These are phyloP conservation scores for Stagonosporopsis vannaccii DNA, from an alignment of 2,329 filamentous ascomycete species.

Conservation along the genomic window DNA sequence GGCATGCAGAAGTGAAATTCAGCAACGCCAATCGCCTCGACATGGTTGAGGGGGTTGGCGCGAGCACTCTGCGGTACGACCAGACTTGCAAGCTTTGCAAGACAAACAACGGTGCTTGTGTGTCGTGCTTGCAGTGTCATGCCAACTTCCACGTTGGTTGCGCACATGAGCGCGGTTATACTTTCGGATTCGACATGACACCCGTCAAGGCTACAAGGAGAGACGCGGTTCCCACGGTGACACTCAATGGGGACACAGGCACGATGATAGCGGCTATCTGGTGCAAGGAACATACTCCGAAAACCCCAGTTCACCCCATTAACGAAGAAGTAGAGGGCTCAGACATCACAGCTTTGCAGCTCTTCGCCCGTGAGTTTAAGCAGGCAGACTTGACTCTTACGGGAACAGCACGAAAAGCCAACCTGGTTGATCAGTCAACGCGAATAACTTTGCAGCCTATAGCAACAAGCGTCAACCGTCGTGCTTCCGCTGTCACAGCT, in stretches of 20 bases:
- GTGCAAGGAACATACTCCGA: conserved; percentile 85
- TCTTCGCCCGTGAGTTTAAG: conserved; percentile 90
- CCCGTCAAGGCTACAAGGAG: conserved; percentile 88
- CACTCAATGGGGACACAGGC: conserved; percentile 80
- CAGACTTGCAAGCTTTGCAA: conserved; percentile 87
- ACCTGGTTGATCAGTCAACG: conserved; percentile 73
- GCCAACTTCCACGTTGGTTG: conserved; percentile 84
- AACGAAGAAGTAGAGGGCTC: conserved; percentile 74
- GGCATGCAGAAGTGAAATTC: conserved; percentile 92
- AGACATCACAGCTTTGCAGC: conserved; percentile 81
- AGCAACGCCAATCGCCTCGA: conserved; percentile 82
- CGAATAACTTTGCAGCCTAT: conserved; percentile 49
- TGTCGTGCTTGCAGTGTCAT: conserved; percentile 80
- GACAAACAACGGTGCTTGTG: conserved; percentile 75
- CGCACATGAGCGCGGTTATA: conserved; percentile 81
- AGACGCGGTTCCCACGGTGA: conserved; percentile 81
- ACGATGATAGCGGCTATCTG: conserved; percentile 85
- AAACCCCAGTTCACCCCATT: conserved; percentile 78
- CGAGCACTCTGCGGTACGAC: conserved; percentile 79
- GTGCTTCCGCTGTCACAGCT: conserved; percentile 50
- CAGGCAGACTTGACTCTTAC: conserved; percentile 91
- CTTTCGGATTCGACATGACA: conserved; percentile 87
- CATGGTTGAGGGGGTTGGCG: conserved; percentile 81
- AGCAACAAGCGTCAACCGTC: conserved; percentile 43
- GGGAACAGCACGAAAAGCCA: conserved; percentile 91